phyloP scores from a whole-genome alignment of 1,284 basidiomycete genomes.

The Coniophora puteana region DNA sequence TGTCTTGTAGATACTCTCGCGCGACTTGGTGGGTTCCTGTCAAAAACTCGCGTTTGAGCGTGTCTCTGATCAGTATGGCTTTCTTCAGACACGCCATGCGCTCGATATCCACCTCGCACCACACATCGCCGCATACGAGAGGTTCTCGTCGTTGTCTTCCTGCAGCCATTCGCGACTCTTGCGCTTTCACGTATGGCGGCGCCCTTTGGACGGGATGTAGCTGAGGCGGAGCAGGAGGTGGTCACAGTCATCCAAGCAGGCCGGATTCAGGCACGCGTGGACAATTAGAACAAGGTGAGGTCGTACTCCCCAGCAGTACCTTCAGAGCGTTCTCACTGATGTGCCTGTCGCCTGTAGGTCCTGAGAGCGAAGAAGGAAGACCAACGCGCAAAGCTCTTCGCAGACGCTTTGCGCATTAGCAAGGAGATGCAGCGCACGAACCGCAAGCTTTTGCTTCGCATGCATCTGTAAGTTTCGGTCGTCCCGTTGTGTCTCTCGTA shows the following conservation, averaged over 20 bases:
- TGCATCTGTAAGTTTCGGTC: conserved; percentile 57
- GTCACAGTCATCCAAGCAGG: conserved; percentile 74
- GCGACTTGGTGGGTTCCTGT: conserved; percentile 76
- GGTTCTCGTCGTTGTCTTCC: conserved; percentile 78
- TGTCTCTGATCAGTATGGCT: too few species aligned
- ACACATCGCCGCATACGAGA: conserved; percentile 71
- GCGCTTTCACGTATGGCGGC: conserved; percentile 74
- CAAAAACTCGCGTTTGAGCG: too few species aligned
- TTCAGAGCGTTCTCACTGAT: neutral
- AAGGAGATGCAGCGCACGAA: conserved; percentile 67
- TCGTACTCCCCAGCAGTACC: neutral
- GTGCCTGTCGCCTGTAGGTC: conserved; percentile 42
- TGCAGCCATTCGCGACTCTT: conserved; percentile 81
- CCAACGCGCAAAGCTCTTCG: conserved; percentile 69
- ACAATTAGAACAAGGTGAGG: conserved; percentile 73
- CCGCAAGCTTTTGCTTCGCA: conserved; percentile 70
- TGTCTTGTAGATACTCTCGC: conserved; percentile 69
- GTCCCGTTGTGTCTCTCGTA: conserved; percentile 1
- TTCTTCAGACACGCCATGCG: conserved; percentile 66
- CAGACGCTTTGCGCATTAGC: conserved; percentile 69
- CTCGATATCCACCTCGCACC: conserved; percentile 72
- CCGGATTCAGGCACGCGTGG: conserved; percentile 74
- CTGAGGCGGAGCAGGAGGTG: conserved; percentile 66
- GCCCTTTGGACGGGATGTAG: conserved; percentile 79
- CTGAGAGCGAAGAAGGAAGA: conserved; percentile 73